A percentile compares a stretch with the other conserved stretches of the same genome.
Evolutionary conservation across 2,329 filamentous ascomycete species (phyloP).

Genomic region (Aphanoascus verrucosus): DNA sequence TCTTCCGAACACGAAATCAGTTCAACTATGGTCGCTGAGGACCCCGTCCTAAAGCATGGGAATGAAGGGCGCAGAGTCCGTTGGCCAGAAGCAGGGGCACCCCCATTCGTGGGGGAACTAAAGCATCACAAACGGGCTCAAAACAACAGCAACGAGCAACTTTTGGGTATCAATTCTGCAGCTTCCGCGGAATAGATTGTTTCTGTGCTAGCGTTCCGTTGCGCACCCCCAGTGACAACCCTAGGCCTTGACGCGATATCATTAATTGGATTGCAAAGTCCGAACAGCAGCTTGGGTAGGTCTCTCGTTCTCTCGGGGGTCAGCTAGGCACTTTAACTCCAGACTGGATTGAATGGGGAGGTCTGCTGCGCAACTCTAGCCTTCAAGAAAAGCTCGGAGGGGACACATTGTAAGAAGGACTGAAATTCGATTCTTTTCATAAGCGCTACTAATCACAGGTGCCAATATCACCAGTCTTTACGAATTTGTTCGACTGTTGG

Average conservation of each 20-base stretch:
- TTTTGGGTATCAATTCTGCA: neutral
- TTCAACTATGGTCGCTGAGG: conserved; percentile 35
- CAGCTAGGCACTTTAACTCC: neutral
- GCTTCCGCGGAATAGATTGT: neutral
- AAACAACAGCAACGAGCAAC: neutral
- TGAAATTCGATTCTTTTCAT: too few species aligned
- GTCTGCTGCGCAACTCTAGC: neutral
- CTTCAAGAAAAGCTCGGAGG: neutral
- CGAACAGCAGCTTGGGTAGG: neutral
- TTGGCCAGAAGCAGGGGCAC: neutral
- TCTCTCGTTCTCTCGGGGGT: too few species aligned
- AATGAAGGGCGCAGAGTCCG: conserved; percentile 17
- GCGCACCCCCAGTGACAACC: neutral
- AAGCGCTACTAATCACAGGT: too few species aligned
- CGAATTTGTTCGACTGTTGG: too few species aligned
- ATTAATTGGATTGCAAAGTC: neutral
- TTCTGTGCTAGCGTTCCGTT: neutral
- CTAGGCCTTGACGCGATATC: neutral
- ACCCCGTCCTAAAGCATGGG: conserved; percentile 39
- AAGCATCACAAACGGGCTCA: neutral
- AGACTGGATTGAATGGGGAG: conserved; percentile 5
- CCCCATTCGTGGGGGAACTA: neutral
- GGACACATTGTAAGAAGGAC: too few species aligned
- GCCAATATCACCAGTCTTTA: too few species aligned
- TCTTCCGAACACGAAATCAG: conserved; percentile 28